Evolutionary conservation across 2,329 filamentous ascomycete species (phyloP), one percentile per base, ranked within the genome.

Genomic region (Botryosphaeria dothidea): DNA sequence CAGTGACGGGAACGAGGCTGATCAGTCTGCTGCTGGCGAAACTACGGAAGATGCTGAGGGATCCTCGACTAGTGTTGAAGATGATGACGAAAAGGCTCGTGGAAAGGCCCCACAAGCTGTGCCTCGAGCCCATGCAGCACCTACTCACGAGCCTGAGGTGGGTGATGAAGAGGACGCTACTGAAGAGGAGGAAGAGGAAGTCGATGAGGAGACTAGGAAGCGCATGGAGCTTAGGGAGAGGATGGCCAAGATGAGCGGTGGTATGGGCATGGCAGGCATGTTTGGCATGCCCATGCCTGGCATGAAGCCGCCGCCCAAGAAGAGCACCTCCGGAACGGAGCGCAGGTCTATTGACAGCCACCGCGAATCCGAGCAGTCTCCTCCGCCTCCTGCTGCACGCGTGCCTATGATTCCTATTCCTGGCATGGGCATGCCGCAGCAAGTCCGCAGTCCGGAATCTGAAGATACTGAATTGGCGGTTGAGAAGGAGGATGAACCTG

Each of bases 241-340:
- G 71, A 99, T 99, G 92, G 95, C 95, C 51, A 97, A 97, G 80
- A 95, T 99, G 90, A 96, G 94, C 70, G 94, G 94, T 64, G 94
- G 94, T 23, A 97, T 97, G 92, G 92, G 92, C 52, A 96, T 98
- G 90, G 88, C 92, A 75, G 92, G 92, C 71, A 95, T 98, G 88
- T 96, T 96, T 76, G 88, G 87, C 66, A 86, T 92, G 75, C 85
- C 88, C 17, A 85, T 90, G 79, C 81, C 84, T 66, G 79, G 78
- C 4, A 71, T 75, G 67, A 60, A 60, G 45, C 51, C 52, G 21
- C 74, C 77, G 49, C 75, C 80, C 57, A 82, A 82, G 69, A 81
- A 83, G 41, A 84, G 82, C 71, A 69, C 82, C 31, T 72, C 68
- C 49, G 65, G 69, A 2, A 45, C 69, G 67, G 74, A 76, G 48